Base-by-base conservation (phyloP, 1,139 yeast species). In the Yamadazyma dushanensis region DNA sequence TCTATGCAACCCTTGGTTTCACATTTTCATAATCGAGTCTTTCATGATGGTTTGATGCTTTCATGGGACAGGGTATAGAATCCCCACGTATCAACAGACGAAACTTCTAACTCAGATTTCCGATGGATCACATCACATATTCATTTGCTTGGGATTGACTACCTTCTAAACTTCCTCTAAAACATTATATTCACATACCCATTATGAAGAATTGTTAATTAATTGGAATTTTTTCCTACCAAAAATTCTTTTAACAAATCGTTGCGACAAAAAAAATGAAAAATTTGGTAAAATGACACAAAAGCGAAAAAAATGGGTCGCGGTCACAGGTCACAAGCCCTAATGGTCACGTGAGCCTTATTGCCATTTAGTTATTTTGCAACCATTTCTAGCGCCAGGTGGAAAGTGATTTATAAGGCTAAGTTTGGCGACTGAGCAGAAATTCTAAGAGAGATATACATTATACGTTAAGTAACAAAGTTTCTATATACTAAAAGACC, bases 391-490 rank as follows among this genome's bases (percentile, higher is more conserved):
- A 7, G 8, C 8, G 9, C 8, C 21, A 19, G 7, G 9, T 9
- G 9, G 7, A 23, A 23, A 57, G 66, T 35, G 59, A 68, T 3
- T 63, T 66, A 70, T 65, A 65, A 40, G 50, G 60, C 8, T 54
- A 66, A 2, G 38, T 62, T 18, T 53, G 57, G 14, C 55, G n/a
- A n/a, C n/a, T n/a, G n/a, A n/a, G n/a, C n/a, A n/a, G n/a, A n/a
- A n/a, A n/a, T n/a, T n/a, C 63, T 5, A 63, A 66, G 37, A 15
- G 27, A 14, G 27, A 15, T 25, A 36, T 39, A 4, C 35, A 47
- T 5, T 28, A 34, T 27, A 27, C 22, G 17, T 27, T 5, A 15
- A 15, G 15, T n/a, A 25, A 14, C 29, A 32, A 26, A 32, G 13
- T 24, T 24, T 20, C 31, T 37, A 37, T 21, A 21, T 31, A 36